Conservation (phyloP, 495 filamentous ascomycete genomes). For the Clohesyomyces aquaticus region DNA sequence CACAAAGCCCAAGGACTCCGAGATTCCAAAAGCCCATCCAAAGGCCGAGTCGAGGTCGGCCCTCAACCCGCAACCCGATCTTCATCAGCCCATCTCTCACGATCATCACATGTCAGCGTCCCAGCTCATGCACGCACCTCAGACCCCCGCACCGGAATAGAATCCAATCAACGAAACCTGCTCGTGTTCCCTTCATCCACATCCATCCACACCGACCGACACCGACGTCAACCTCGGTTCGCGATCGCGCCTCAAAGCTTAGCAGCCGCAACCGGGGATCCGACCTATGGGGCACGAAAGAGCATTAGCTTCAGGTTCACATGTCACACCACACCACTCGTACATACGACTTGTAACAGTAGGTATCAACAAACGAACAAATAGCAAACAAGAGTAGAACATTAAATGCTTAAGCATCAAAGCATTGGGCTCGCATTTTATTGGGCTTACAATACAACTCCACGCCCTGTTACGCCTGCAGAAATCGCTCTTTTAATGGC, state of each 20-base stretch:
- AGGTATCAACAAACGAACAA: constrained; percentile 1
- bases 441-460: constrained; percentile 24
- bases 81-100: neutral
- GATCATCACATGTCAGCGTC: neutral
- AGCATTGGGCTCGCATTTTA: neutral
- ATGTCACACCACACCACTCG: neutral
- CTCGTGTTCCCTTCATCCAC: neutral
- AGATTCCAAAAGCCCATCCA: too few relatives aligned
- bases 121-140: neutral
- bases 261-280: constrained; percentile 29
- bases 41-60: too few relatives aligned
- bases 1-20: too few relatives aligned
- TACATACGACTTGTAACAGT: constrained; percentile 1
- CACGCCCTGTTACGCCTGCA: constrained; percentile 2
- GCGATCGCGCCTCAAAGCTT: constrained; percentile 31
- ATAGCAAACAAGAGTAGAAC: neutral
- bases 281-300: constrained; percentile 19
- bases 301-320: constrained; percentile 20
- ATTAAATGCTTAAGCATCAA: neutral
- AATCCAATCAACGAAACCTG: neutral
- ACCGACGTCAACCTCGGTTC: constrained; percentile 17
- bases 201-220: too few relatives aligned
- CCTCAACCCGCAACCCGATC: too few relatives aligned
- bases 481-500: constrained; percentile 2
- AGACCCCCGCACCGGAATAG: neutral